Evolutionary conservation across 2,329 filamentous ascomycete genomes (phyloP).

Genomic region (Cordyceps farinosa): DNA sequence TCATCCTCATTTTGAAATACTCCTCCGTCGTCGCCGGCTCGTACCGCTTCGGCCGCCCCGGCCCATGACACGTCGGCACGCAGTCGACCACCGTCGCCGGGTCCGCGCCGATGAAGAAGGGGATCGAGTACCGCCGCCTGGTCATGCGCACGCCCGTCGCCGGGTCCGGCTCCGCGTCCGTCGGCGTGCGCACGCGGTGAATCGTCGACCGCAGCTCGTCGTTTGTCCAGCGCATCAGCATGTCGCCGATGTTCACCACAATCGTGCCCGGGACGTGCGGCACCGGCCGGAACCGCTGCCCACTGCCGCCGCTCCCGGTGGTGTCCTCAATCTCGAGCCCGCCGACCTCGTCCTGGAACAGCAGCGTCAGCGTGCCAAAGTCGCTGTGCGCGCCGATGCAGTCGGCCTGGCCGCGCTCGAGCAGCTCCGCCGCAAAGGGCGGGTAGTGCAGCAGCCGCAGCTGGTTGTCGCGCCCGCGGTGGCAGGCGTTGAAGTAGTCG

Average conservation of each 20-base stretch:
- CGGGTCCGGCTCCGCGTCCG: slow-evolving; percentile 19
- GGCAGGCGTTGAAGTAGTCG: slow-evolving; percentile 63
- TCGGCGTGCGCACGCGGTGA: slow-evolving; percentile 42
- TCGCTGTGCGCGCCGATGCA: slow-evolving; percentile 33
- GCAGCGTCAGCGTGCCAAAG: slow-evolving; percentile 33
- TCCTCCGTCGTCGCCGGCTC: slow-evolving; percentile 35
- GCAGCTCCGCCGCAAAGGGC: slow-evolving; percentile 28
- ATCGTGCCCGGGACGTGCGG: slow-evolving; percentile 32
- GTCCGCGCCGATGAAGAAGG: slow-evolving; percentile 55
- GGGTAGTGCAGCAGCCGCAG: slow-evolving; percentile 57
- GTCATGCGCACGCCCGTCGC: slow-evolving; percentile 38
- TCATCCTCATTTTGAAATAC: slow-evolving; percentile 28
- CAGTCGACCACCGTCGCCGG: slow-evolving; percentile 49
- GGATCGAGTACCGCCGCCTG: slow-evolving; percentile 53
- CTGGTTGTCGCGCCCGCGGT: slow-evolving; percentile 56
- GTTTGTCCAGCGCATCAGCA: slow-evolving; percentile 39
- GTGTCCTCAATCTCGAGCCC: slow-evolving; percentile 46
- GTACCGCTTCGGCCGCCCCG: slow-evolving; percentile 46
- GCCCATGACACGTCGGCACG: slow-evolving; percentile 43
- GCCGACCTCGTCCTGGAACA: slow-evolving; percentile 29
- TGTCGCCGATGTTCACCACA: slow-evolving; percentile 39
- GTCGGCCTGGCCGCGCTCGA: slow-evolving; percentile 27
- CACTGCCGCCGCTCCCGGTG: slow-evolving; percentile 19
- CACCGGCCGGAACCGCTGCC: slow-evolving; percentile 22
- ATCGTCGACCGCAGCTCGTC: slow-evolving; percentile 32